A percentile compares a stretch with the other conserved stretches of the same genome.
These are phyloP conservation scores for Blastomyces gilchristii DNA, from an alignment of 2,329 filamentous ascomycete species.

Conservation along the genomic window DNA sequence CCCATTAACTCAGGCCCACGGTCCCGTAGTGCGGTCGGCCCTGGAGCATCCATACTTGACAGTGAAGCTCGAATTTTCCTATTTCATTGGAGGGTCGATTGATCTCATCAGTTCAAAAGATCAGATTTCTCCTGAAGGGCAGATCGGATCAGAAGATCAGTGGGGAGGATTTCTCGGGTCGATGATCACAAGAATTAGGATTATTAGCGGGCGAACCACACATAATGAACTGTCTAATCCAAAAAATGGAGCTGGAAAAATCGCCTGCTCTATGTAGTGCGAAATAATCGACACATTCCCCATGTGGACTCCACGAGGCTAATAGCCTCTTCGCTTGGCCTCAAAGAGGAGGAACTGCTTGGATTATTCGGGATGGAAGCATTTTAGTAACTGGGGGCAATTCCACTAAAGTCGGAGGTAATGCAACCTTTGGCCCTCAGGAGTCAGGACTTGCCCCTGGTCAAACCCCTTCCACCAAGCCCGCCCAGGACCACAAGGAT, in stretches of 20 bases:
- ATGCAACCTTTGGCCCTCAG: background rate
- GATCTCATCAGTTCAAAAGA: background rate
- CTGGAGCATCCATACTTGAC: background rate
- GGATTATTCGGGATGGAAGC: background rate
- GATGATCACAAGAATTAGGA: background rate
- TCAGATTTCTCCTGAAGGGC: background rate
- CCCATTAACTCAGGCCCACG: conserved; percentile 1
- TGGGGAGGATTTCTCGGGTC: background rate
- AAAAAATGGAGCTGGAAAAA: background rate
- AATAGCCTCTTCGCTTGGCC: background rate
- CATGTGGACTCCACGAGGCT: background rate
- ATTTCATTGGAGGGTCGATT: background rate
- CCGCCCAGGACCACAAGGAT: too few species aligned
- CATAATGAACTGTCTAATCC: background rate
- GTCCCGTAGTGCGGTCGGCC: background rate
- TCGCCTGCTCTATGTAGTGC: background rate
- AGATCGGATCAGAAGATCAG: background rate
- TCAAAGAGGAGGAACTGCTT: background rate
- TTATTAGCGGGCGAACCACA: background rate
- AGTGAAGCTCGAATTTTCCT: background rate
- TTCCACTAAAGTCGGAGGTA: background rate
- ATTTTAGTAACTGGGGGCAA: background rate
- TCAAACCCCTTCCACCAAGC: background rate
- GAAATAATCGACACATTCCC: background rate
- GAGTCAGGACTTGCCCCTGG: background rate